Percentiles rank a stretch among this genome's conserved stretches.
These are phyloP conservation scores for Batrachochytrium dendrobatidis DNA, from an alignment of 371 early-diverging fungal genomes.

Conservation along the genomic window DNA sequence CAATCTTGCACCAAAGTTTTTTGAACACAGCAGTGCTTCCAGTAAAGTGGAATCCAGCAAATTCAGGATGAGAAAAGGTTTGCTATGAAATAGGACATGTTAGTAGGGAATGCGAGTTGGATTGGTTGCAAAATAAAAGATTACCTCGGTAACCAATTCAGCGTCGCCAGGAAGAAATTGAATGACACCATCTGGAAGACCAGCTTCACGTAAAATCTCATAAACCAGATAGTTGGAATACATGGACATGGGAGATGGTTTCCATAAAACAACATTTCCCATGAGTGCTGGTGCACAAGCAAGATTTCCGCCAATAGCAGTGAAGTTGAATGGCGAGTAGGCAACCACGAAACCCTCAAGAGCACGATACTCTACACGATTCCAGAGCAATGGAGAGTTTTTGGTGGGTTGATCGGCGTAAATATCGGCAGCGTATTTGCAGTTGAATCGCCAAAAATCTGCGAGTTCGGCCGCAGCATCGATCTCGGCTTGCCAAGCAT, in stretches of 20 bases:
- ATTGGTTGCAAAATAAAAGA: neutral
- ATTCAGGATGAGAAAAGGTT: constrained; percentile 74
- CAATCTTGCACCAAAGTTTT: constrained; percentile 86
- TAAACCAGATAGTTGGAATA: constrained; percentile 87
- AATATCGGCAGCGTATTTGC: constrained; percentile 86
- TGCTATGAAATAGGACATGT: constrained; percentile 24
- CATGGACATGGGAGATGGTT: constrained; percentile 85
- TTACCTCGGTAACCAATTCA: constrained; percentile 56
- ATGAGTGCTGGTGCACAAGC: constrained; percentile 91
- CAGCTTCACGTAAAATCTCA: constrained; percentile 89
- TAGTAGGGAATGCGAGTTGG: neutral
- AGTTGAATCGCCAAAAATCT: constrained; percentile 95
- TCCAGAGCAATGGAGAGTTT: constrained; percentile 86
- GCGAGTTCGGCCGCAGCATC: constrained; percentile 89
- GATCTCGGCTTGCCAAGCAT: constrained; percentile 98
- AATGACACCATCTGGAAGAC: constrained; percentile 93
- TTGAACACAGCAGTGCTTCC: constrained; percentile 93
- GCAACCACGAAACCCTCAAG: constrained; percentile 96
- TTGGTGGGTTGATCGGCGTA: constrained; percentile 88
- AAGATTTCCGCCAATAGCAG: constrained; percentile 96
- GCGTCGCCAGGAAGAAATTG: constrained; percentile 95
- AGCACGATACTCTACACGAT: constrained; percentile 91
- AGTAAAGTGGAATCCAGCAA: constrained; percentile 96
- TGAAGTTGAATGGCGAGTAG: constrained; percentile 97
- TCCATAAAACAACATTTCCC: constrained; percentile 95